Conservation (phyloP, 306 rosid genomes). For the Glycine soja region DNA sequence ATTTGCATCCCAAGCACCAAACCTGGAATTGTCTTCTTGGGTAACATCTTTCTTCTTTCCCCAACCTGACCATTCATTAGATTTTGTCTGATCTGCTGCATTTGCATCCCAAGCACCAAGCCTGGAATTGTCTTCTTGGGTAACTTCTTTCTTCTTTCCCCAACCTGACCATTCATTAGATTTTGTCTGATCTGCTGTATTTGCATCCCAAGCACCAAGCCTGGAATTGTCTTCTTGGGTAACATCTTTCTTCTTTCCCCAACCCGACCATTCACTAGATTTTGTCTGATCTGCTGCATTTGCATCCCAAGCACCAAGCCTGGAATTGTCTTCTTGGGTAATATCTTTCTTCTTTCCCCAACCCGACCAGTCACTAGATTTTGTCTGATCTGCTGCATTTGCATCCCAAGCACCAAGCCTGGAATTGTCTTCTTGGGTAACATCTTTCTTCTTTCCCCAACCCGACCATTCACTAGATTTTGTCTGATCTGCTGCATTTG, state of each 20-base stretch:
- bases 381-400: background rate
- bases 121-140: constrained; percentile 8
- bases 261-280: background rate
- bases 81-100: background rate
- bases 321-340: constrained; percentile 13
- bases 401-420: constrained; percentile 28
- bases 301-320: background rate
- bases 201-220: too few relatives aligned
- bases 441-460: too few relatives aligned
- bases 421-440: constrained; percentile 7
- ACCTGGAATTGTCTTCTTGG: constrained; percentile 12
- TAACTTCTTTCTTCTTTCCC: too few relatives aligned
- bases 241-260: background rate
- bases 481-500: too few relatives aligned
- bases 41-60: background rate
- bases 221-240: too few relatives aligned
- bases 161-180: too few relatives aligned
- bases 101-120: constrained; percentile 29
- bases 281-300: background rate
- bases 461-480: too few relatives aligned
- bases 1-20: background rate
- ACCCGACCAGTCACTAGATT: constrained; percentile 32
- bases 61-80: constrained; percentile 36
- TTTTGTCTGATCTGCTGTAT: too few relatives aligned
- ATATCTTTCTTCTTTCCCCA: background rate